These are phyloP conservation scores for Sclerotinia subarctica DNA, from an alignment of 2,329 filamentous ascomycete species.

Conservation along the genomic window DNA sequence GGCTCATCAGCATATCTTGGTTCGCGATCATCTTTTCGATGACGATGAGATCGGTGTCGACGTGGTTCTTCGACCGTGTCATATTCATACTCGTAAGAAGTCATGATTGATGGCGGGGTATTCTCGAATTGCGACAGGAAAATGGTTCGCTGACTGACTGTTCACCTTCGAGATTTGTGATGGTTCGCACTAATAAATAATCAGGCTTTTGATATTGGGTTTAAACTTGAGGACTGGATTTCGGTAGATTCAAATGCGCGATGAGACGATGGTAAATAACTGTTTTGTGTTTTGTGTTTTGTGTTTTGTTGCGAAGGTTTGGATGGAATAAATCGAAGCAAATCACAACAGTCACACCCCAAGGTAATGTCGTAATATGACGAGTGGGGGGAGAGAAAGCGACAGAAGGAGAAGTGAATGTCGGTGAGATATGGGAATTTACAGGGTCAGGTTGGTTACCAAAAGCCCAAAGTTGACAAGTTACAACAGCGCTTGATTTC, in stretches of 20 bases:
- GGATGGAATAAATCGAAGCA: conserved; percentile 4
- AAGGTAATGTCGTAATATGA: conserved; percentile 8
- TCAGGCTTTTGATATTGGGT: neutral
- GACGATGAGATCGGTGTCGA: conserved; percentile 33
- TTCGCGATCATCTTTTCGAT: conserved; percentile 42
- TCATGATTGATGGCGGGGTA: conserved; percentile 16
- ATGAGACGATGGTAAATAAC: neutral
- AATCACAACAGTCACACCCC: conserved; percentile 5
- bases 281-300: neutral
- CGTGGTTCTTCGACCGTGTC: conserved; percentile 30
- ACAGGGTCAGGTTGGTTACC: conserved; percentile 2
- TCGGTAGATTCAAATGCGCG: neutral
- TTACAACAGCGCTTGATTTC: neutral
- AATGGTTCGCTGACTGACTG: neutral
- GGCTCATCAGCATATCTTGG: conserved; percentile 51
- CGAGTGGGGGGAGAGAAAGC: conserved; percentile 12
- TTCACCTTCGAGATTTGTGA: neutral
- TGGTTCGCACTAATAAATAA: conserved; percentile 11
- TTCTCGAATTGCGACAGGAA: conserved; percentile 15
- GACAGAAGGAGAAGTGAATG: conserved; percentile 15
- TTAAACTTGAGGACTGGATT: neutral
- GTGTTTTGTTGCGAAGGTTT: neutral
- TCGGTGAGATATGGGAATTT: conserved; percentile 14
- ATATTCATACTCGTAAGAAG: conserved; percentile 30
- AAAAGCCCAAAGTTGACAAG: neutral